phyloP scores from a whole-genome alignment of 2,329 filamentous ascomycete genomes.

The Venturia carpophila region DNA sequence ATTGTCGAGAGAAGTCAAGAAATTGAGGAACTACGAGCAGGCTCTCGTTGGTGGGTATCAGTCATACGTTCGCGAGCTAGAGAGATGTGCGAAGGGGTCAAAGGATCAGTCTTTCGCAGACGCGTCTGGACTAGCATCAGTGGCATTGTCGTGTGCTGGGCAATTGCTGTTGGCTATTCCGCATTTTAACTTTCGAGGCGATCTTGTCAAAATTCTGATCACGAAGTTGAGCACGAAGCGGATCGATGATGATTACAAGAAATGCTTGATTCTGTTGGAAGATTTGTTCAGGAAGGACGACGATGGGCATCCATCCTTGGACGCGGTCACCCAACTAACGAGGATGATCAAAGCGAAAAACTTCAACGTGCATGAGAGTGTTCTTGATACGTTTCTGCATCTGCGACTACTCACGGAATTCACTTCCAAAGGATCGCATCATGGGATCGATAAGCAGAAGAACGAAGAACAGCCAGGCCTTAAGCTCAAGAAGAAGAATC shows the following conservation, averaged over 20 bases:
- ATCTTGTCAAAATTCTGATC: conserved; percentile 80
- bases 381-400: conserved; percentile 85
- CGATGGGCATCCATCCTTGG: conserved; percentile 79
- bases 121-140: conserved; percentile 48
- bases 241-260: conserved; percentile 66
- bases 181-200: conserved; percentile 93
- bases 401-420: conserved; percentile 85
- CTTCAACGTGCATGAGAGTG: conserved; percentile 74
- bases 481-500: conserved; percentile 64
- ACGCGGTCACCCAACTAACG: conserved; percentile 73
- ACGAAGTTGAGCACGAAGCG: conserved; percentile 68
- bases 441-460: conserved; percentile 55
- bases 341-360: conserved; percentile 93
- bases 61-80: conserved; percentile 69
- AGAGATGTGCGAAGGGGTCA: conserved; percentile 54
- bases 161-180: conserved; percentile 72
- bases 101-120: conserved; percentile 35
- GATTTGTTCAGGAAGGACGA: conserved; percentile 79
- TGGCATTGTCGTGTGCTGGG: conserved; percentile 82
- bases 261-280: conserved; percentile 71
- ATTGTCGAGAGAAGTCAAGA: conserved; percentile 84
- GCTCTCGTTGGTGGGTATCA: conserved; percentile 80
- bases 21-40: conserved; percentile 77
- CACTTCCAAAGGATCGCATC: conserved; percentile 70
- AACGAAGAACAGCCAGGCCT: conserved; percentile 22